A percentile compares a stretch with the other conserved stretches of the same genome.
phyloP scores from a whole-genome alignment of 768 basidiomycete species.

The Podaxis sp. region DNA sequence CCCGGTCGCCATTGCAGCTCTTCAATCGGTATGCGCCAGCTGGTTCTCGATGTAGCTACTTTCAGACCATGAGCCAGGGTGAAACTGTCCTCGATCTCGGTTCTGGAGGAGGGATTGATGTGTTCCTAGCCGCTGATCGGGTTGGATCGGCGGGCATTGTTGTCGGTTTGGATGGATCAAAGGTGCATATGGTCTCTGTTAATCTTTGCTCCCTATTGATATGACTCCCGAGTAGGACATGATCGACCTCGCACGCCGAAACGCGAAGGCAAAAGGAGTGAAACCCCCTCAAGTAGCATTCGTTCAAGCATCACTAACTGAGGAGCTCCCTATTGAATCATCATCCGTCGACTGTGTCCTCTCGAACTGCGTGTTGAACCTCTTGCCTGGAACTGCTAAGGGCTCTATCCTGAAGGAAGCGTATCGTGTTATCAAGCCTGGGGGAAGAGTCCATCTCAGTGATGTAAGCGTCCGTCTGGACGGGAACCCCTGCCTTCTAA shows the following conservation, averaged over 20 bases:
- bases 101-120: conserved; percentile 51
- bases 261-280: conserved; percentile 36
- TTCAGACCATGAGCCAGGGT: conserved; percentile 33
- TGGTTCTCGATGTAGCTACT: background rate
- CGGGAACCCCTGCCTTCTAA: background rate
- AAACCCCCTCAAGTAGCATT: conserved; percentile 47
- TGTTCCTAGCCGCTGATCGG: conserved; percentile 47
- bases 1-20: conserved; percentile 39
- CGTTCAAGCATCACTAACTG: conserved; percentile 35
- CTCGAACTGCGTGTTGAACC: conserved; percentile 55
- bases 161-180: conserved; percentile 52
- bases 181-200: conserved; percentile 23
- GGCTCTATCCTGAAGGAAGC: conserved; percentile 39
- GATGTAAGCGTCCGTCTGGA: conserved; percentile 34
- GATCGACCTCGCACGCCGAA: conserved; percentile 42
- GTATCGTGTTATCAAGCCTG: conserved; percentile 47
- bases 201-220: background rate
- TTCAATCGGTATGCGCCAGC: conserved; percentile 35
- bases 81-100: conserved; percentile 55
- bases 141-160: conserved; percentile 45
- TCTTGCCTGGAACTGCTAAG: conserved; percentile 40
- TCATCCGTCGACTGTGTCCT: conserved; percentile 49
- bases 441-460: conserved; percentile 47
- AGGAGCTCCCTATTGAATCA: conserved; percentile 43
- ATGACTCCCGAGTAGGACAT: conserved; percentile 36